Percentiles rank a stretch among this genome's conserved stretches.
Evolutionary conservation across 495 filamentous ascomycete species (phyloP).

Genomic region (Achaetomiella virescens): DNA sequence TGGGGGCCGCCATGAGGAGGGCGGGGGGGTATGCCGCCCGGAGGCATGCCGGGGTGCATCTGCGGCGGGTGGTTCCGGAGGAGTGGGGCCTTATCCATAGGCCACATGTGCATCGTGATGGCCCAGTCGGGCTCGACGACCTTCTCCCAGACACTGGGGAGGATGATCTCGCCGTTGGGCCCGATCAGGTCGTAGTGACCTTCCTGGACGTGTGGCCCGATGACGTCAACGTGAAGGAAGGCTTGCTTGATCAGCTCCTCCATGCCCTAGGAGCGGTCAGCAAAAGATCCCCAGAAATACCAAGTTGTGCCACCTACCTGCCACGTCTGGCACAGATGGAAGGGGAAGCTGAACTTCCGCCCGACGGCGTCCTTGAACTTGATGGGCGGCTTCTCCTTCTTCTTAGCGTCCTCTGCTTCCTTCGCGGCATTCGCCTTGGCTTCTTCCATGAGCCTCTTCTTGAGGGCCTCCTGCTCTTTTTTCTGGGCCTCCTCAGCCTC

Average conservation of each 20-base stretch:
- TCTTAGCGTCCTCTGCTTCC: conserved; percentile 45
- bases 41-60: conserved; percentile 9
- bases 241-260: conserved; percentile 82
- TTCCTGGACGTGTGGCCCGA: conserved; percentile 74
- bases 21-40: conserved; percentile 14
- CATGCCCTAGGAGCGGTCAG: conserved; percentile 55
- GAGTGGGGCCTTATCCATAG: conserved; percentile 52
- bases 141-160: conserved; percentile 81
- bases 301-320: conserved; percentile 47
- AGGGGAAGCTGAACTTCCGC: conserved; percentile 81
- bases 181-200: conserved; percentile 82
- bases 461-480: conserved; percentile 41
- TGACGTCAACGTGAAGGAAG: conserved; percentile 76
- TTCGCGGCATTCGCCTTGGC: conserved; percentile 47
- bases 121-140: conserved; percentile 81
- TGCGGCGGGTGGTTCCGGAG: conserved; percentile 5
- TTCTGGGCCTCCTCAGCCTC: conserved; percentile 31
- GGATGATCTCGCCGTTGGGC: conserved; percentile 80
- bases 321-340: conserved; percentile 73
- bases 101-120: conserved; percentile 97
- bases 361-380: conserved; percentile 85
- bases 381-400: conserved; percentile 51
- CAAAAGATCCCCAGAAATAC: not conserved
- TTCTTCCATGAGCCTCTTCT: conserved; percentile 41
- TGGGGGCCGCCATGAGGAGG: conserved; percentile 2